Base-by-base conservation (phyloP, 164 flowering plant species). In the Euptelea pleiosperma region DNA sequence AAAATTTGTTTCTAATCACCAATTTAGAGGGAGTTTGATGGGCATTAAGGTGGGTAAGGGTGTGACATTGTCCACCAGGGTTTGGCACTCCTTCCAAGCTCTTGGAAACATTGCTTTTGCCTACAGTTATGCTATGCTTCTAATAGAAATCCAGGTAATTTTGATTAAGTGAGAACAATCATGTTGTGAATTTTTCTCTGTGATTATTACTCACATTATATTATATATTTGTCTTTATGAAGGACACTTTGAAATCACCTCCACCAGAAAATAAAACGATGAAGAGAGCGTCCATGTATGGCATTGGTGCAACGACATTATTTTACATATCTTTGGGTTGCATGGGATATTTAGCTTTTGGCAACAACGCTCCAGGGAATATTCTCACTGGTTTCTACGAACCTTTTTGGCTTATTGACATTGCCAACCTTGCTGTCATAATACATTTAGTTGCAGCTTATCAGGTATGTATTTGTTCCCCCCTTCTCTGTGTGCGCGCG, bases 61-160 rank as follows among this genome's bases (percentile, higher is more conserved):
- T 18, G 11, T 64, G 6, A n/a, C 75, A 37, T 29, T 62, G n/a
- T 44, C 73, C 0, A 37, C 65, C 12, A 75, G 58, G 55, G 36
- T 66, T 24, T 75, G 77, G 75, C 61, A 70, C 35, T 49, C 49
- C 3, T 70, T 73, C 37, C 79, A 75, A 55, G 77, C 75, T 54
- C 64, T 77, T 1, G 79, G 79, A 42, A 77, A 77, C 34, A 73
- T 77, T 56, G 79, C 77, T 12, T 75, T 77, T 37, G 79, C 82
- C 33, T 77, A 63, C 46, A 72, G 71, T 25, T 77, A 64, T 24
- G 66, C 75, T n/a, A 50, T 56, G 54, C 63, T 77, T 8, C 52
- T 77, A 21, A 39, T 77, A 1, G 82, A 77, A 70, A 75, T 77
- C 31, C 79, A 77, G 79, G 82, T 77, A 54, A 36, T 22, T 36